These are phyloP conservation scores for Heterobasidion irregulare DNA, from an alignment of 1,284 basidiomycete genomes.

Conservation along the genomic window DNA sequence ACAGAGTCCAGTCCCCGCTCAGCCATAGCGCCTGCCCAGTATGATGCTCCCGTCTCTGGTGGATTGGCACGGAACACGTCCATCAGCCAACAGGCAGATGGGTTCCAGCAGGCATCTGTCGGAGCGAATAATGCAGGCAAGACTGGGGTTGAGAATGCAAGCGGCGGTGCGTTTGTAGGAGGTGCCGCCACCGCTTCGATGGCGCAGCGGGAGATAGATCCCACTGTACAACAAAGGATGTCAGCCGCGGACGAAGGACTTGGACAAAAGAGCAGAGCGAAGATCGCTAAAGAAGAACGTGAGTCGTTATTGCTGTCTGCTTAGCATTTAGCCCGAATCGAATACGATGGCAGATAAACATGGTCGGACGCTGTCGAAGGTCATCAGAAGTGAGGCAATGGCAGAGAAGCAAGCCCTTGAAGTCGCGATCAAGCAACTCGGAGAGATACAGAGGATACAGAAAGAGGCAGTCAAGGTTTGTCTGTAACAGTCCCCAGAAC, in stretches of 20 bases:
- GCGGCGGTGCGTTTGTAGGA: conserved; percentile 37
- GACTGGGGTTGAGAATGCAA: conserved; percentile 18
- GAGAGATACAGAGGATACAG: conserved; percentile 43
- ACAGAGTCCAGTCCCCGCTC: neutral
- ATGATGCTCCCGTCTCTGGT: neutral
- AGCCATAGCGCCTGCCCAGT: neutral
- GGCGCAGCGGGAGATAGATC: conserved; percentile 24
- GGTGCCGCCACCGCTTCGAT: conserved; percentile 39
- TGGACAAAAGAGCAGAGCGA: conserved; percentile 35
- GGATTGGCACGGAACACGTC: neutral
- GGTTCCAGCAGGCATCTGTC: conserved; percentile 20
- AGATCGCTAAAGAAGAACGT: conserved; percentile 41
- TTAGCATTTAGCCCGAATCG: too few relatives aligned
- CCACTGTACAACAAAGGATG: conserved; percentile 27
- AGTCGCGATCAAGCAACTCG: conserved; percentile 41
- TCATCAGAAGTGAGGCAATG: conserved; percentile 45
- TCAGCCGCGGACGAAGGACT: conserved; percentile 33
- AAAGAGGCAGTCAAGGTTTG: conserved; percentile 41
- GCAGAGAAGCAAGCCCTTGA: conserved; percentile 39
- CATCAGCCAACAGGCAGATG: conserved; percentile 8
- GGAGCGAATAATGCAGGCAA: neutral
- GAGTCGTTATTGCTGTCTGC: conserved; percentile 11
- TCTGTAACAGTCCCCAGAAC: neutral
- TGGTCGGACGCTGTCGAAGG: conserved; percentile 38
- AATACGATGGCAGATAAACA: conserved; percentile 30